phyloP scores from a whole-genome alignment of 495 filamentous ascomycete species.

The Podospora conica region DNA sequence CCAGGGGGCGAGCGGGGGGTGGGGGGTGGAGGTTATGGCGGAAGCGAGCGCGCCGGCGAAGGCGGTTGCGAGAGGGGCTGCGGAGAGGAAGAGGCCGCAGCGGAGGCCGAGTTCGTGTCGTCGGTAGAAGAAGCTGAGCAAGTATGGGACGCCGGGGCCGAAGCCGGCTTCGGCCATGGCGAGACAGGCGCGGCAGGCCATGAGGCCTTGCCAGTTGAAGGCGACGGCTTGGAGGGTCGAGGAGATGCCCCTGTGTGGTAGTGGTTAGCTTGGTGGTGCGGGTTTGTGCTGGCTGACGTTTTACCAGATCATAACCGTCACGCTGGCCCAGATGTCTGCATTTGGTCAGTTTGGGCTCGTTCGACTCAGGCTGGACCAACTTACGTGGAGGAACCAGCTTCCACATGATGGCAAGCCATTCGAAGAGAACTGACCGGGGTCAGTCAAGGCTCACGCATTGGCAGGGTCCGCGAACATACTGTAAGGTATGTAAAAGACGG shows the following conservation, averaged over 20 bases:
- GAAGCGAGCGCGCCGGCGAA: conserved; percentile 82
- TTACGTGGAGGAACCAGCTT: conserved; percentile 54
- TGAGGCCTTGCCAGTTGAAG: conserved; percentile 56
- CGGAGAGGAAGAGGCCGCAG: conserved; percentile 68
- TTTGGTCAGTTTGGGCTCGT: conserved; percentile 23
- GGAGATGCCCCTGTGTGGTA: conserved; percentile 45
- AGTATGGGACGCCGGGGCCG: conserved; percentile 64
- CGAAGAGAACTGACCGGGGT: conserved; percentile 48
- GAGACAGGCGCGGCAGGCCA: conserved; percentile 62
- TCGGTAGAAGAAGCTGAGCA: conserved; percentile 80
- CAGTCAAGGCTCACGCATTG: conserved; percentile 23
- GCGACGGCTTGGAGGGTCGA: conserved; percentile 56
- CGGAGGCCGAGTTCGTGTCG: conserved; percentile 71
- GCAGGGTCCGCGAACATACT: conserved; percentile 24
- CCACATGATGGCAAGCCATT: conserved; percentile 67
- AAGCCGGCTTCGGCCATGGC: conserved; percentile 64
- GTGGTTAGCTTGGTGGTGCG: not conserved
- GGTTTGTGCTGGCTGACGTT: not conserved
- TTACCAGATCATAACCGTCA: conserved; percentile 24
- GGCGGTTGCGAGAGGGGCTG: conserved; percentile 73
- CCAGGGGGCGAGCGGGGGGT: conserved; percentile 61
- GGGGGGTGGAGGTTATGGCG: conserved; percentile 67
- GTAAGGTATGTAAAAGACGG: conserved; percentile 69
- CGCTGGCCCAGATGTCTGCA: conserved; percentile 34
- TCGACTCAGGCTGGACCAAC: not conserved